A percentile compares a stretch with the other conserved stretches of the same genome.
These are phyloP conservation scores for Malus hybrid DNA, from an alignment of 331 rosid species.

Conservation along the genomic window DNA sequence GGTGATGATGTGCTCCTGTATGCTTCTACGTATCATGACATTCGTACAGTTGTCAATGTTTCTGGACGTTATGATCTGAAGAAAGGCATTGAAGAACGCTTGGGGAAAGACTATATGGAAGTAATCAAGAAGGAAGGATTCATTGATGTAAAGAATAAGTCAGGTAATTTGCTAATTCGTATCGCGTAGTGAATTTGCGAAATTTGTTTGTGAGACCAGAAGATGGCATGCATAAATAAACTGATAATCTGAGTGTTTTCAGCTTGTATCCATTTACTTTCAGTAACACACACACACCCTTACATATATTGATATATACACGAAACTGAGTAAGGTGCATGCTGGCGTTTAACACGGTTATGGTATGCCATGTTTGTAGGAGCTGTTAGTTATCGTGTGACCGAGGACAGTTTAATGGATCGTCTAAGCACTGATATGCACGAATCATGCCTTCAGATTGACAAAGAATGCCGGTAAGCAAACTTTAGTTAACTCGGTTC, in stretches of 20 bases:
- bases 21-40: constrained; percentile 44
- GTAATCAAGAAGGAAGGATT: constrained; percentile 47
- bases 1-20: constrained; percentile 55
- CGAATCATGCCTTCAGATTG: constrained; percentile 49
- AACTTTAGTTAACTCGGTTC: neutral
- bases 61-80: constrained; percentile 66
- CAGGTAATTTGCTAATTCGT: constrained; percentile 31
- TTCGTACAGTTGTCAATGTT: constrained; percentile 45
- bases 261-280: too few relatives aligned
- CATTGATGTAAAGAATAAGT: constrained; percentile 37
- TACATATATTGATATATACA: too few relatives aligned
- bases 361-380: constrained; percentile 17
- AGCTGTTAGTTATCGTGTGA: constrained; percentile 28
- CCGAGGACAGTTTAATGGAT: constrained; percentile 41
- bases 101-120: constrained; percentile 48
- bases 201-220: neutral
- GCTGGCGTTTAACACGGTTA: neutral
- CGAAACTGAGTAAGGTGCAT: neutral
- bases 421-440: too few relatives aligned
- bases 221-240: too few relatives aligned
- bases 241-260: too few relatives aligned
- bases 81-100: constrained; percentile 39
- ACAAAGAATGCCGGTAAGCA: constrained; percentile 58
- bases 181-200: neutral
- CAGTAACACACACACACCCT: neutral